Percentiles rank a stretch among this genome's conserved stretches.
phyloP scores from a whole-genome alignment of 441 rosid species.

The Erodium texanum region DNA sequence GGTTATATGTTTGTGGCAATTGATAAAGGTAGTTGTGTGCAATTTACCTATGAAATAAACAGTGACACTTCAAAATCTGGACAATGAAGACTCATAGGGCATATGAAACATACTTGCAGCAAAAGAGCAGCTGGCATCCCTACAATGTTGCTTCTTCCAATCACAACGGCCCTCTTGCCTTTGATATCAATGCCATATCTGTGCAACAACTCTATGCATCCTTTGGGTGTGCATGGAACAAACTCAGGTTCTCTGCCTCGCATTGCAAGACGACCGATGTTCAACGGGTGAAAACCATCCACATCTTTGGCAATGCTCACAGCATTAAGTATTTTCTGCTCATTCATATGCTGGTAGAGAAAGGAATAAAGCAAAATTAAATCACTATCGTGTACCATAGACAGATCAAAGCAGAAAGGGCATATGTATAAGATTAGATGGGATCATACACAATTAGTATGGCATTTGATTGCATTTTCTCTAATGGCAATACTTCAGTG shows the following conservation, averaged over 20 bases:
- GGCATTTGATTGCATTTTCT: not conserved
- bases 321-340: constrained; percentile 64
- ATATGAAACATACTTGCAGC: constrained; percentile 43
- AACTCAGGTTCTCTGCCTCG: constrained; percentile 76
- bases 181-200: constrained; percentile 61
- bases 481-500: not conserved
- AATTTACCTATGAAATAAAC: too few species aligned
- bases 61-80: not conserved
- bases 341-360: constrained; percentile 61
- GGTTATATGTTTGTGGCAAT: too few species aligned
- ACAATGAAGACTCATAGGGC: not conserved
- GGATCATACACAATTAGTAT: too few species aligned
- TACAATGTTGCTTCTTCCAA: constrained; percentile 87
- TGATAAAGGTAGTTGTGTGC: too few species aligned
- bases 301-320: constrained; percentile 77
- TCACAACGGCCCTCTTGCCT: constrained; percentile 79
- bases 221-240: constrained; percentile 86
- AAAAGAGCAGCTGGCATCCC: constrained; percentile 89
- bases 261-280: constrained; percentile 81
- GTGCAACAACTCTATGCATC: constrained; percentile 76
- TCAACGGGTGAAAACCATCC: constrained; percentile 80
- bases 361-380: constrained; percentile 6
- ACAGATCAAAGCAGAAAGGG: not conserved
- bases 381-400: not conserved
- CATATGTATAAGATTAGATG: too few species aligned